These are phyloP conservation scores for Cystobasidiaceae sp. DNA, from an alignment of 1,284 basidiomycete genomes.

Conservation along the genomic window DNA sequence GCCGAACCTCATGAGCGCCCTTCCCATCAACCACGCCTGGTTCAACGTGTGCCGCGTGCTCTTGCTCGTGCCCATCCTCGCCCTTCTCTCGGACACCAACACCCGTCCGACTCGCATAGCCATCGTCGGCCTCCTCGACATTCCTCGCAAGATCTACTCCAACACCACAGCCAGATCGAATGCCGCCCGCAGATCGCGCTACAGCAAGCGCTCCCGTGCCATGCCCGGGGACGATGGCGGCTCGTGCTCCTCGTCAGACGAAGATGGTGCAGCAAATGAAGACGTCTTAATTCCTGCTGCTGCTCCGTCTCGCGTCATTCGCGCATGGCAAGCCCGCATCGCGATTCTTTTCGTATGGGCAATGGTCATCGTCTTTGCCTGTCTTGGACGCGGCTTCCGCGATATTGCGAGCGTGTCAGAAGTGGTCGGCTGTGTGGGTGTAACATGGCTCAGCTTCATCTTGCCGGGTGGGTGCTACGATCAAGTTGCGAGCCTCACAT, in stretches of 20 bases:
- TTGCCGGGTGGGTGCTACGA: conserved; percentile 37
- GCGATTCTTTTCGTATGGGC: conserved; percentile 1
- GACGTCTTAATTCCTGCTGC: conserved; percentile 12
- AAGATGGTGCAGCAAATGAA: conserved; percentile 12
- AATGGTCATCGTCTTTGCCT: conserved; percentile 14
- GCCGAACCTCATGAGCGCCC: conserved; percentile 39
- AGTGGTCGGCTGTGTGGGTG: conserved; percentile 35
- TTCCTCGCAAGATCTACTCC: conserved; percentile 2
- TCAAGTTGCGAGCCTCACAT: no score
- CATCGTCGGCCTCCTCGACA: conserved; percentile 2
- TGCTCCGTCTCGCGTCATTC: not conserved
- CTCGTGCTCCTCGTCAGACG: not conserved
- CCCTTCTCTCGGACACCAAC: conserved; percentile 14
- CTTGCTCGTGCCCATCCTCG: conserved; percentile 37
- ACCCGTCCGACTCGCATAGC: conserved; percentile 28
- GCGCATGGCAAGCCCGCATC: conserved; percentile 15
- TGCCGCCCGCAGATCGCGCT: not conserved
- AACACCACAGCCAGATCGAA: not conserved
- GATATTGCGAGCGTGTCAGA: conserved; percentile 32
- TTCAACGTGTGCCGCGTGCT: conserved; percentile 37
- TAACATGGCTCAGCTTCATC: conserved; percentile 36
- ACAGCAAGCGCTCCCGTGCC: no score
- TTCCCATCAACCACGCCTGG: conserved; percentile 39
- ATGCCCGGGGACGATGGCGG: not conserved
- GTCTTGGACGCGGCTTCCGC: conserved; percentile 30